phyloP scores from a whole-genome alignment of 495 filamentous ascomycete genomes.

The Hypoxylon intermedium region DNA sequence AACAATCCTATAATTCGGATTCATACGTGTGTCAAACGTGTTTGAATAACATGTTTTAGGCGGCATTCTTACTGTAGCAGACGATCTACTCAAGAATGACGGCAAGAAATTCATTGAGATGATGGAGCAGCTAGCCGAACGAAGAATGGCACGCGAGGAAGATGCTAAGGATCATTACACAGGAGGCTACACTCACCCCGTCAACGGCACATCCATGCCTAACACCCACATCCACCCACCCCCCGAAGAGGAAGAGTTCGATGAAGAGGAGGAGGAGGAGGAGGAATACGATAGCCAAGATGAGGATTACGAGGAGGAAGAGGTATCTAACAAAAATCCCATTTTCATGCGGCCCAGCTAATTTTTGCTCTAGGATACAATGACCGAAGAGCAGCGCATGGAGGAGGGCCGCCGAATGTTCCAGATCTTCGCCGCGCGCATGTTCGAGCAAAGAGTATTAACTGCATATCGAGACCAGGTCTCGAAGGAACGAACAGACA shows the following conservation, averaged over 20 bases:
- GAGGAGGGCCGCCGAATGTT: constrained; percentile 99
- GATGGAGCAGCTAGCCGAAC: constrained; percentile 99
- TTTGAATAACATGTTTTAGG: constrained; percentile 62
- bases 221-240: constrained; percentile 57
- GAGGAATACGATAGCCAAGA: constrained; percentile 88
- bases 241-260: constrained; percentile 76
- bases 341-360: constrained; percentile 31
- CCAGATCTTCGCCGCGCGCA: constrained; percentile 97
- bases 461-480: constrained; percentile 98
- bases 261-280: constrained; percentile 83
- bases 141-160: constrained; percentile 94
- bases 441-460: constrained; percentile 98
- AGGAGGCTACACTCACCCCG: constrained; percentile 64
- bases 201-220: constrained; percentile 51
- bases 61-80: constrained; percentile 97
- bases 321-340: constrained; percentile 62
- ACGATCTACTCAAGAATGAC: constrained; percentile 98
- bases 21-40: constrained; percentile 43
- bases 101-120: constrained; percentile 99
- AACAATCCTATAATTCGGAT: constrained; percentile 25
- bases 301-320: constrained; percentile 87
- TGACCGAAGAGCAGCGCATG: constrained; percentile 99
- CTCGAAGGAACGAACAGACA: constrained; percentile 86
- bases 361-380: constrained; percentile 72
- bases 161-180: constrained; percentile 77